Conservation (phyloP, 2,329 filamentous ascomycete species). For the Harringtonia aguacate region DNA sequence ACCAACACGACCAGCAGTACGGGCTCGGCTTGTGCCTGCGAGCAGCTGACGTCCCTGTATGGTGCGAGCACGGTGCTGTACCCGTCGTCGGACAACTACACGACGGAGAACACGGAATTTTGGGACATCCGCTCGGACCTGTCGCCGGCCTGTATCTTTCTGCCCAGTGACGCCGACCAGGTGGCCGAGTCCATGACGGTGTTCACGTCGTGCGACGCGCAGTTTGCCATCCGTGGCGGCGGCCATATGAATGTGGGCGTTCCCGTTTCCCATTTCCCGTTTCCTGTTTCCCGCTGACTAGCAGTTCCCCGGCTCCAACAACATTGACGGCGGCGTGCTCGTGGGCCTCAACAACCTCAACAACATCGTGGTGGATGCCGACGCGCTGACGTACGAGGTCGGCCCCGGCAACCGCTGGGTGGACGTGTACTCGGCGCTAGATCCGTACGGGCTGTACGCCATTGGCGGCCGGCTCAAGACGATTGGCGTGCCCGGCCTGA, state of each 20-base stretch:
- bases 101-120: constrained; percentile 13
- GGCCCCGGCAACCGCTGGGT: constrained; percentile 26
- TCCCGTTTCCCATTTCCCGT: no score
- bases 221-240: constrained; percentile 28
- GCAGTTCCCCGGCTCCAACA: constrained; percentile 21
- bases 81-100: constrained; percentile 12
- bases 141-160: constrained; percentile 19
- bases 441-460: constrained; percentile 19
- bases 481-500: constrained; percentile 29
- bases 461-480: constrained; percentile 23
- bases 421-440: constrained; percentile 24
- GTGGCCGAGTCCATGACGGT: constrained; percentile 16
- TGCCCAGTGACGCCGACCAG: constrained; percentile 15
- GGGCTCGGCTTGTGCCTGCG: no score
- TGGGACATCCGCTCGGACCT: constrained; percentile 18
- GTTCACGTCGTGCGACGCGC: constrained; percentile 10
- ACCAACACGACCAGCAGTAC: no score
- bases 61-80: no score
- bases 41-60: no score
- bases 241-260: constrained; percentile 22
- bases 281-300: neutral
- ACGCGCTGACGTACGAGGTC: constrained; percentile 19
- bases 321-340: constrained; percentile 24
- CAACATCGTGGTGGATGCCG: constrained; percentile 17
- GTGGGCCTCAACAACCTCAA: constrained; percentile 25